Evolutionary conservation across 148 eudicot genomes (phyloP), one percentile per base, ranked within the genome.

Genomic region (Fagopyrum homotropicum): DNA sequence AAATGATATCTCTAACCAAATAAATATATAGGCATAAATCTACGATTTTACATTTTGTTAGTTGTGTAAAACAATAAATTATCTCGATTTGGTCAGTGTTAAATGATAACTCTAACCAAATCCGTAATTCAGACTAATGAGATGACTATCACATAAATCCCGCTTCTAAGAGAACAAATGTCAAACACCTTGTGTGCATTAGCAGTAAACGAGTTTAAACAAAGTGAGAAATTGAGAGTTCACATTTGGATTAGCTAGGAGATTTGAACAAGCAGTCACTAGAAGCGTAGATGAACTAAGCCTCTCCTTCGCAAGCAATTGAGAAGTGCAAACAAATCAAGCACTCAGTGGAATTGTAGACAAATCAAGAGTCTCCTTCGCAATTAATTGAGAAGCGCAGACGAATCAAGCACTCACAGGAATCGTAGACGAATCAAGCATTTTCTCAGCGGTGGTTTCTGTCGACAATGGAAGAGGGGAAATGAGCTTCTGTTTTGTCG

Each of bases 131-230:
- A 22, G 17, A 17, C 16, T 51, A 51, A 15, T 52, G 4, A 1
- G 0, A 16, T 3, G 57, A 17, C 12, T 12, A 52, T 17, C 5
- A 52, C 16, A 52, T 14, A 52, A 6, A 16, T n/a, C 63, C 26
- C 29, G 43, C 29, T 60, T 60, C 40, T 60, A 35, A 60, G 66
- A 60, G 66, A 9, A 60, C 43, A 60, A 22, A 14, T 60, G 29
- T 60, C 66, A 60, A 60, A 60, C 66, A 60, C 40, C 66, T 60
- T 8, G 40, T 60, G 66, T 60, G 66, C 66, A 60, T 60, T 40
- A 22, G 17, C 40, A 26, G n/a, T 22, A 22, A 22, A 22, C 26
- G 26, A 22, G 26, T 22, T 22, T 22, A 22, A 22, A 22, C 26
- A 22, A 12, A 52, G 57, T 52, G 5, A 12, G 16, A 50, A 14